Conservation (phyloP, 2,329 filamentous ascomycete genomes). For the Lasiodiplodia citricola region DNA sequence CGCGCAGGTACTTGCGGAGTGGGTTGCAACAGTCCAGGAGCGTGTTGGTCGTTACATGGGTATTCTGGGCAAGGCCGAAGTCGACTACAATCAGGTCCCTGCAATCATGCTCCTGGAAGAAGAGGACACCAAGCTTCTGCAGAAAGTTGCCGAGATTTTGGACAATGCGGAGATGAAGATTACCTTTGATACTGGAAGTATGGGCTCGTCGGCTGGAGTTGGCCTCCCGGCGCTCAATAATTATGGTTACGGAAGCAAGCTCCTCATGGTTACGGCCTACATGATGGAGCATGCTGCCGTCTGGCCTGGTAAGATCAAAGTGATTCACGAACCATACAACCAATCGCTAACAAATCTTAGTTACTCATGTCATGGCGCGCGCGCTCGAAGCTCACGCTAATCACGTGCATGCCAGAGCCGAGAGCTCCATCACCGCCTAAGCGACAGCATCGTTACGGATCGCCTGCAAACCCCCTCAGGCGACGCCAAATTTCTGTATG, state of each 20-base stretch:
- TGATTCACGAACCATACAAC: no score
- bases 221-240: constrained; percentile 60
- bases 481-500: background rate
- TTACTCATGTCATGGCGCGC: constrained; percentile 72
- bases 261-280: constrained; percentile 82
- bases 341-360: constrained; percentile 46
- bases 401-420: constrained; percentile 66
- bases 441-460: background rate
- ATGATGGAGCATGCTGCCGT: constrained; percentile 88
- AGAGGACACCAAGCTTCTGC: constrained; percentile 84
- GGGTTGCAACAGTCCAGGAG: constrained; percentile 91
- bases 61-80: constrained; percentile 79
- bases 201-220: constrained; percentile 49
- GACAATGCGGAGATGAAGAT: constrained; percentile 80
- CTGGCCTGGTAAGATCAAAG: constrained; percentile 75
- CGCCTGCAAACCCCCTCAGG: background rate
- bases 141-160: constrained; percentile 82
- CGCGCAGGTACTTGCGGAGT: constrained; percentile 90
- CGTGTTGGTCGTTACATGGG: constrained; percentile 89
- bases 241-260: constrained; percentile 81
- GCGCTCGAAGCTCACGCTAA: constrained; percentile 68
- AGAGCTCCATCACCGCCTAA: constrained; percentile 45
- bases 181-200: constrained; percentile 55
- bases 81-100: constrained; percentile 80
- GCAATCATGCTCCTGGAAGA: constrained; percentile 90